phyloP scores from a whole-genome alignment of 441 rosid genomes.

The Caryocar brasiliense region DNA sequence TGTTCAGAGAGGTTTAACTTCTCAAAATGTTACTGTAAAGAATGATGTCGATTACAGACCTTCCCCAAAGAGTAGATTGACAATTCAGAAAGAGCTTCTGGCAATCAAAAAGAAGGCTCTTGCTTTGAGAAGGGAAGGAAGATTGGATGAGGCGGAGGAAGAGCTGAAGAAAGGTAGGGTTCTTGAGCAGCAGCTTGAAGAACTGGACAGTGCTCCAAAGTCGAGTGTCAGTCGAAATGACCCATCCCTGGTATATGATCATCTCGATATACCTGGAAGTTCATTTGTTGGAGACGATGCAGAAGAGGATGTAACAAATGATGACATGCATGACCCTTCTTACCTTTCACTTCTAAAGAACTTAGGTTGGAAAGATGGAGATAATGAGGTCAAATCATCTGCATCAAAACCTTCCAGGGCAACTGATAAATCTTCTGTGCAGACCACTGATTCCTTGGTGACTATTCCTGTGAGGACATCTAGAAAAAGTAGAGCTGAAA shows the following conservation, averaged over 20 bases:
- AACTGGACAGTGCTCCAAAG: slow-evolving; percentile 41
- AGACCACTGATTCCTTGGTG: slow-evolving; percentile 10
- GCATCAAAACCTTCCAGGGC: slow-evolving; percentile 18
- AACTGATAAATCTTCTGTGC: slow-evolving; percentile 18
- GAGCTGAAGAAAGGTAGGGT: slow-evolving; percentile 53
- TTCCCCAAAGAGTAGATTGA: slow-evolving; percentile 42
- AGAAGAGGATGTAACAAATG: slow-evolving; percentile 50
- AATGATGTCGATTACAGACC: slow-evolving; percentile 20
- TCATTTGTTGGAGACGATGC: slow-evolving; percentile 33
- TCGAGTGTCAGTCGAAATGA: slow-evolving; percentile 9
- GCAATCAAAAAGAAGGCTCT: slow-evolving; percentile 70
- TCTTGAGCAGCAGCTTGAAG: slow-evolving; percentile 70
- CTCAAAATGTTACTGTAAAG: slow-evolving; percentile 17
- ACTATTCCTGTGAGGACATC: slow-evolving; percentile 17
- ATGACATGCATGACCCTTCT: slow-evolving; percentile 56
- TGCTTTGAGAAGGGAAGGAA: slow-evolving; percentile 70
- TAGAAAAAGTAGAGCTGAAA: slow-evolving; percentile 61
- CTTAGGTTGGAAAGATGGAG: slow-evolving; percentile 73
- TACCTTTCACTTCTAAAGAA: slow-evolving; percentile 47
- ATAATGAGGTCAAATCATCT: slow-evolving; percentile 14
- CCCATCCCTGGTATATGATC: slow-evolving; percentile 14
- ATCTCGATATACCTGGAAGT: slow-evolving; percentile 16
- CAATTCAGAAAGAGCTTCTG: slow-evolving; percentile 67
- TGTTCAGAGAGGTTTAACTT: slow-evolving; percentile 5
- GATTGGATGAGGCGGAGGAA: slow-evolving; percentile 58